Percentiles rank a stretch among this genome's conserved stretches.
phyloP scores from a whole-genome alignment of 192 early-diverging fungal genomes.

The Coemansia sp. region DNA sequence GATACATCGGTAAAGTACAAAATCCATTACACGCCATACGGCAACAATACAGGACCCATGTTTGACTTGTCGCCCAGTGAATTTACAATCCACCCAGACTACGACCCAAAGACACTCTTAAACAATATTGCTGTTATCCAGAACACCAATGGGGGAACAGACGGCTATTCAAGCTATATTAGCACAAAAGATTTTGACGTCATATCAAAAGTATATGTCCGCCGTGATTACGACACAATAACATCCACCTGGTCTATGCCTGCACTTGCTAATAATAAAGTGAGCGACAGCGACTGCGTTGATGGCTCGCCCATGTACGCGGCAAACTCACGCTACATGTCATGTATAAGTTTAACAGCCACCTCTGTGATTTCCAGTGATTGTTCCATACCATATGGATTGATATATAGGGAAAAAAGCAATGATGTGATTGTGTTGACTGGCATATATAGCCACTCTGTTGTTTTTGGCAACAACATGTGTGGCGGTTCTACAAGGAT shows the following conservation, averaged over 20 bases:
- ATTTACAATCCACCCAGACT: constrained; percentile 15
- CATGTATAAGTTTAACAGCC: background rate
- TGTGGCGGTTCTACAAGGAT: background rate
- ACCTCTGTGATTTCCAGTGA: background rate
- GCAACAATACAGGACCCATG: background rate
- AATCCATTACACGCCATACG: constrained; percentile 11
- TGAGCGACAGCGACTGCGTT: background rate
- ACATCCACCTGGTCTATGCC: background rate
- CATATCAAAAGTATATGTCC: background rate
- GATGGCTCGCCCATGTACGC: background rate
- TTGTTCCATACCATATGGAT: constrained; percentile 19
- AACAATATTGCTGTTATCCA: constrained; percentile 22
- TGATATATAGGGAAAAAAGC: constrained; percentile 6
- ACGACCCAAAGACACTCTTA: constrained; percentile 18
- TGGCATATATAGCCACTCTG: constrained; percentile 19
- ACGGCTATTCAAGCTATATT: background rate
- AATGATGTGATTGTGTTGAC: background rate
- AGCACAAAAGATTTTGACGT: background rate
- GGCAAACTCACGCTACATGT: background rate
- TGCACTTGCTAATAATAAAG: background rate
- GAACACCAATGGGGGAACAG: too few relatives aligned
- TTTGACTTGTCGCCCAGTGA: background rate
- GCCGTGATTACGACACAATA: background rate
- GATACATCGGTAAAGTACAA: constrained; percentile 14
- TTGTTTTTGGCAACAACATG: constrained; percentile 10